Base-by-base conservation (phyloP, 2,329 filamentous ascomycete species). In the Aspergillus nomiae region DNA sequence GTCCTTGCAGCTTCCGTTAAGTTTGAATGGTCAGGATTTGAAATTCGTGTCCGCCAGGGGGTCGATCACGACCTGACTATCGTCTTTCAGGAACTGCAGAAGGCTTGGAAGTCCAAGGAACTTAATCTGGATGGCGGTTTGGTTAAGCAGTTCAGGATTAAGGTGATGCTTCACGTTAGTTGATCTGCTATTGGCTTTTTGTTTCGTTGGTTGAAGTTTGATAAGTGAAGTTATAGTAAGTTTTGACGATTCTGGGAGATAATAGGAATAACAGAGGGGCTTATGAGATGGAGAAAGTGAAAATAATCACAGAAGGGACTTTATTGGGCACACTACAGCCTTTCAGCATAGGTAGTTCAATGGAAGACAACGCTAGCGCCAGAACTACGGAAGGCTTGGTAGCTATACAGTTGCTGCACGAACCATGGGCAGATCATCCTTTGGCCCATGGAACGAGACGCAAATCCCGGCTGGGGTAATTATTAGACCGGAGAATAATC, bases 21-120 rank as follows among this genome's bases (percentile, higher is more conserved):
- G 26, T 64, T 70, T 11, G 60, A 65, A 16, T 73, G 69, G 71
- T 67, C 69, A 0, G 58, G 51, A 5, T 65, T 69, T 14, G 62
- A 62, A 28, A 67, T 71, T 36, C 59, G 67, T 8, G 60, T 73
- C 1, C 67, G 71, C 11, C 64, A 54, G 46, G 69, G 63, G 1
- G 55, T 60, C 14, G 63, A 71, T 19, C 21, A 60, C 11, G 71
- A 72, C 41, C 67, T 59, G 63, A 32, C 51, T 9, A 19, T 63
- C 24, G 48, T 70, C 4, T 57, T 66, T 54, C 19, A 54, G 19
- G 53, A 68, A 28, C 32, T 71, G 26, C 50, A 63, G 21, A 64
- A 66, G 41, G 61, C 63, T 2, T 71, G 67, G 69, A 61, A 59
- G 26, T 50, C 19, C 12, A 62, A 56, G 21, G 55, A 62, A 9